Percentiles rank a stretch among this genome's conserved stretches.
Conservation (phyloP, 75 land plant species). For the Pseudotsuga menziesii region DNA sequence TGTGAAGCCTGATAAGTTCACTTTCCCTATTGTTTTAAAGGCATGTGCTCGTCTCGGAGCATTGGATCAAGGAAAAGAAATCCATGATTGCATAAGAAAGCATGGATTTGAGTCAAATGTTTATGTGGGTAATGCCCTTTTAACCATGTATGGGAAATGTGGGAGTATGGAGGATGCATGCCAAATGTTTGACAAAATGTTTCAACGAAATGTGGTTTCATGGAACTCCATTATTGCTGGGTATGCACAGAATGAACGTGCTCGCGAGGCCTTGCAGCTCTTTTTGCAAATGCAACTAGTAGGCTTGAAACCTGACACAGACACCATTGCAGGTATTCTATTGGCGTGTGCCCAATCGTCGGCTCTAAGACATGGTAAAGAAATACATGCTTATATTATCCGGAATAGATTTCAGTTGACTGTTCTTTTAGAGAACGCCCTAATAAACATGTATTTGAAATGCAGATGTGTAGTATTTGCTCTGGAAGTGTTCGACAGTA, state of each 20-base stretch:
- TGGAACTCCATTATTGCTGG: slow-evolving; percentile 35
- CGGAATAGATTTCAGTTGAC: slow-evolving; percentile 27
- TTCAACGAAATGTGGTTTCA: slow-evolving; percentile 20
- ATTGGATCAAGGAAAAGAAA: slow-evolving; percentile 15
- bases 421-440: slow-evolving; percentile 38
- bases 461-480: slow-evolving; percentile 53
- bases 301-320: slow-evolving; percentile 20
- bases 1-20: slow-evolving; percentile 21
- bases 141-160: slow-evolving; percentile 33
- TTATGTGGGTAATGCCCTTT: slow-evolving; percentile 25
- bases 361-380: slow-evolving; percentile 16
- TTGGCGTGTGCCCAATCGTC: not conserved
- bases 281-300: slow-evolving; percentile 14
- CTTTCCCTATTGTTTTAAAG: slow-evolving; percentile 29
- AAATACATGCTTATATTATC: slow-evolving; percentile 33
- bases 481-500: slow-evolving; percentile 27
- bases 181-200: slow-evolving; percentile 29
- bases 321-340: slow-evolving; percentile 18
- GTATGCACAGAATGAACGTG: slow-evolving; percentile 13
- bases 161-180: slow-evolving; percentile 17
- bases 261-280: slow-evolving; percentile 11
- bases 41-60: slow-evolving; percentile 15
- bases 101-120: slow-evolving; percentile 26
- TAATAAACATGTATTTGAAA: slow-evolving; percentile 69
- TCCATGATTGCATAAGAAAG: slow-evolving; percentile 15